Evolutionary conservation across 495 filamentous ascomycete genomes (phyloP), one percentile per base, ranked within the genome.

Genomic region (Penicillium pulvis): DNA sequence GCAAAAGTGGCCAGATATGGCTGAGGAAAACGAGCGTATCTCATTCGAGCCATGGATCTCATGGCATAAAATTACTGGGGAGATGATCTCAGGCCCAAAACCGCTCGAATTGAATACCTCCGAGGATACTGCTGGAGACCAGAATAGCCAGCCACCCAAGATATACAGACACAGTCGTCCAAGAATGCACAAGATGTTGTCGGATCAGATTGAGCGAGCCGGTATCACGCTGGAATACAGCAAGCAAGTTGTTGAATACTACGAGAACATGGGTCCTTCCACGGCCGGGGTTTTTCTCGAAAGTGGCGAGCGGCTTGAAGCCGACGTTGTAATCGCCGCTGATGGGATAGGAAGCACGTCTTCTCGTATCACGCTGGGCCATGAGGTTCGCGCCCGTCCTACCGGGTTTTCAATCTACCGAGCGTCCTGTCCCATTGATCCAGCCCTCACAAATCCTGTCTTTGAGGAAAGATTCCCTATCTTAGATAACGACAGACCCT

Each of bases 341-440:
- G 83, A 85, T 71, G 83, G 82, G 16, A 72, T 85, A 6, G 78
- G 80, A 11, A 77, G 79, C 36, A 79, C 78, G 59, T 81, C 81
- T 16, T 74, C 78, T 47, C 74, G 68, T 36, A 60, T 82, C 1
- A 77, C 81, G 3, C 48, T 63, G 44, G 60, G 60, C 11, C 33
- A 53, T 12, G 51, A 60, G 23, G 41, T 63, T 6, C 50, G 20
- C n/a, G 60, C 63, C 31, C 56, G 56, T 42, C 33, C 59, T 8
- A 59, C 53, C 6, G 63, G 63, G 1, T 52, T 12, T 23, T 52
- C 63, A 12, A 56, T 66, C 20, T 66, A 62, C 23, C 23, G 63
- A 41, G 48, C 31, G 20, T 19, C 49, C 6, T 52, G 19, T 26
- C 33, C 49, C 2, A 19, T 54, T 16, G 36, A 54, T 9, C 4